Percentiles rank a stretch among this genome's conserved stretches.
These are phyloP conservation scores for Beauveria sp. DNA, from an alignment of 2,329 filamentous ascomycete species.

Conservation along the genomic window DNA sequence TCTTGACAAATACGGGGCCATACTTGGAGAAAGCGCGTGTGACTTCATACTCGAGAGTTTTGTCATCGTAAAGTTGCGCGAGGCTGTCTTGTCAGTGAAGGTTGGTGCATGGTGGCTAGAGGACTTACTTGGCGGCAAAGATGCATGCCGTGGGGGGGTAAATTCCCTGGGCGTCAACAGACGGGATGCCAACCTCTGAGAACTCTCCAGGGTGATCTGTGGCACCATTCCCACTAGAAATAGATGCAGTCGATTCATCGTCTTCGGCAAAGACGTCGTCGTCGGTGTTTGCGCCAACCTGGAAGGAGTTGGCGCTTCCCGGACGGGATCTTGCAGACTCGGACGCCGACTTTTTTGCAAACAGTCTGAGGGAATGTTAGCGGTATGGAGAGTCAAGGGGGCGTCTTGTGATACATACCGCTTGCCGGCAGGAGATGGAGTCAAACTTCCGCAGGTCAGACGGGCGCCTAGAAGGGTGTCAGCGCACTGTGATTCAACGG, in stretches of 20 bases:
- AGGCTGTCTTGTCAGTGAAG: slow-evolving; percentile 33
- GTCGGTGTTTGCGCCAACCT: slow-evolving; percentile 9
- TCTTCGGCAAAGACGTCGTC: slow-evolving; percentile 12
- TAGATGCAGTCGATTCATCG: background rate
- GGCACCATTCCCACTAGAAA: background rate
- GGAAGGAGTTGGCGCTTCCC: slow-evolving; percentile 9
- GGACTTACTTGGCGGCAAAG: slow-evolving; percentile 59
- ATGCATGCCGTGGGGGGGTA: slow-evolving; percentile 51
- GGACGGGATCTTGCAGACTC: slow-evolving; percentile 8
- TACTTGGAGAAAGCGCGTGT: slow-evolving; percentile 44
- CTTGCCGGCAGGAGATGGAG: slow-evolving; percentile 11
- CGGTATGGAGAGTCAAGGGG: background rate
- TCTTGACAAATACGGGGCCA: slow-evolving; percentile 54
- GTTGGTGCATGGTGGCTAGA: background rate
- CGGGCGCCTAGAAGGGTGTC: slow-evolving; percentile 8
- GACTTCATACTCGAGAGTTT: slow-evolving; percentile 43
- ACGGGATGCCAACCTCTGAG: background rate
- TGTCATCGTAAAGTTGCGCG: slow-evolving; percentile 40
- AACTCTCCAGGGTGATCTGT: background rate
- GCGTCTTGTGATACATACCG: background rate
- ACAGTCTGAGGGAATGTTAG: background rate
- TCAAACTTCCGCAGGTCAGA: slow-evolving; percentile 7
- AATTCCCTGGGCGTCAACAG: slow-evolving; percentile 32
- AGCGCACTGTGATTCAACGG: background rate
- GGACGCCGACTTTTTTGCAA: slow-evolving; percentile 5